phyloP scores from a whole-genome alignment of 129 eudicot genomes.

The Calendula officinalis region DNA sequence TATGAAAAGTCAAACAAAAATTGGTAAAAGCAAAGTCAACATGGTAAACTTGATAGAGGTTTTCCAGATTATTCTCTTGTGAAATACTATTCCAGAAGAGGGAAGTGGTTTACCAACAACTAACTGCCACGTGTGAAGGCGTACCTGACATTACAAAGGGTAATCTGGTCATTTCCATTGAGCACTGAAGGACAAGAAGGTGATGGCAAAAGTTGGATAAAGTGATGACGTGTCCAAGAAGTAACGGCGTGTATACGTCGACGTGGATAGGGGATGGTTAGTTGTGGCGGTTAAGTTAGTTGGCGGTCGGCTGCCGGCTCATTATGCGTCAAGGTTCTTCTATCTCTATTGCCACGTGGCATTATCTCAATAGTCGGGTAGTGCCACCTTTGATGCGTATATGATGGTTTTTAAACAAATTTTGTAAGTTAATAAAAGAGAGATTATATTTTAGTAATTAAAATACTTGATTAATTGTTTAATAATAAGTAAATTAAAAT shows the following conservation, averaged over 20 bases:
- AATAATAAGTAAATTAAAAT: no score
- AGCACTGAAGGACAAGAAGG: conserved; percentile 3
- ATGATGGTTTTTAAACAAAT: no score
- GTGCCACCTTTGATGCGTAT: no score
- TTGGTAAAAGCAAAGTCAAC: conserved; percentile 11
- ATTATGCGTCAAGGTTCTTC: conserved; percentile 28
- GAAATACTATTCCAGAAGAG: neutral
- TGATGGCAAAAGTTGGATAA: neutral
- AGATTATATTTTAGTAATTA: no score
- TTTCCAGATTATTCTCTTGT: neutral
- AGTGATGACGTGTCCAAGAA: conserved; percentile 3
- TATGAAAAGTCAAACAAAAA: conserved; percentile 1
- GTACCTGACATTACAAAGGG: neutral
- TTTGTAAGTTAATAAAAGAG: no score
- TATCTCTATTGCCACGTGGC: conserved; percentile 24
- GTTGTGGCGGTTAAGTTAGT: conserved; percentile 26
- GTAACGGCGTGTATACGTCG: conserved; percentile 23
- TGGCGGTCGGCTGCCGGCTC: conserved; percentile 36
- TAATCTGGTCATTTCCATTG: neutral
- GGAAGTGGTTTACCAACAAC: conserved; percentile 6
- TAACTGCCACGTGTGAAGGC: conserved; percentile 20
- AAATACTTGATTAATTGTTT: no score
- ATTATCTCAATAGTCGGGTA: no score
- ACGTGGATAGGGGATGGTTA: conserved; percentile 23
- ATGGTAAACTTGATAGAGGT: neutral